Evolutionary conservation across 2,329 filamentous ascomycete species (phyloP), one percentile per base, ranked within the genome.

Genomic region (Aureobasidium sp.): DNA sequence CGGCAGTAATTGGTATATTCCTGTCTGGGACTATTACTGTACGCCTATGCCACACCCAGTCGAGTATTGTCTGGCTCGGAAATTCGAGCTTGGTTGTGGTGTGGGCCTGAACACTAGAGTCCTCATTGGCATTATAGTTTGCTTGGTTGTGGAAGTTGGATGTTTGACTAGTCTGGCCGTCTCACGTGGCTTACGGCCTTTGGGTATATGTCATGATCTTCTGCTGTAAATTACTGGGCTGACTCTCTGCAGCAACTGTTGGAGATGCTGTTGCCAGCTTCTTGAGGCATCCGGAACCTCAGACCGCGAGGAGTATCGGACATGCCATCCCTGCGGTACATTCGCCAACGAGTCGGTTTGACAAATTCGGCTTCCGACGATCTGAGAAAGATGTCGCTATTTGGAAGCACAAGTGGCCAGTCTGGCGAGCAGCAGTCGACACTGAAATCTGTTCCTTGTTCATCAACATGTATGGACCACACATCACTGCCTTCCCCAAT

Each of bases 371-470:
- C 15, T 43, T 55, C 29, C 38, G 38, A 9, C 25, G 51, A 5
- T 55, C 51, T n/a, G 51, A 55, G 6, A 55, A 45, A 25, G 51
- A 55, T 2, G 25, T 55, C 3, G 27, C 19, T 9, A 23, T 35
- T 1, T 55, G 51, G 51, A 38, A 19, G 21, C 25, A 13, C 38
- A 55, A 55, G 2, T 55, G 51, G 51, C 51, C 51, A 35, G 40
- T 55, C n/a, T 55, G 51, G 51, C 42, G 38, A n/a, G 37, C 51
- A 35, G 37, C 51, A 23, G 27, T 55, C n/a, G 51, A 55, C 19
- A 55, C 51, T 4, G 51, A 55, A 21, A 45, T 38, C 8, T 55
- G 51, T 13, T n/a, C 51, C 3, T 27, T 55, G 2, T 55, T n/a
- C n/a, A 10, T 55, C 11, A 55, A 55, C 4, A 21, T 29, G 46